Percentiles rank a stretch among this genome's conserved stretches.
Evolutionary conservation across 345 rosid species (phyloP).

Genomic region (Dovyalis caffra): DNA sequence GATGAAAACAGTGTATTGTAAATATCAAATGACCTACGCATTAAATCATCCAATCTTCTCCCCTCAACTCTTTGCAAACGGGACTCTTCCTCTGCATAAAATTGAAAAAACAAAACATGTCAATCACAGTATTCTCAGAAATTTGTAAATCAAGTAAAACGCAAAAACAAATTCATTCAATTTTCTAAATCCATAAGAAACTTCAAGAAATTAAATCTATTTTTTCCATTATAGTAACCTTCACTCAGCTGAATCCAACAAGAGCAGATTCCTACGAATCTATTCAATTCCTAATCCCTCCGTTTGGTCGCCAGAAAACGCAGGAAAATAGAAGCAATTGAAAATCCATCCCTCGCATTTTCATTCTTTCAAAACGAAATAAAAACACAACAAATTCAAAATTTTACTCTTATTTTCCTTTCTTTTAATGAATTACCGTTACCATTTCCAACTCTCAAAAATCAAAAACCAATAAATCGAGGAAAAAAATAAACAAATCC

Average conservation of each 20-base stretch:
- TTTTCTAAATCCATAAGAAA: neutral
- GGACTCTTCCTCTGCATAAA: conserved; percentile 24
- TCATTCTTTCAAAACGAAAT: neutral
- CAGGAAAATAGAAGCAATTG: neutral
- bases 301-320: conserved; percentile 21
- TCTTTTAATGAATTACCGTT: neutral
- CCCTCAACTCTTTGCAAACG: conserved; percentile 1
- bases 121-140: neutral
- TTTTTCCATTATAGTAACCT: neutral
- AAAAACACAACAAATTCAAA: neutral
- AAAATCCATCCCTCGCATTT: conserved; percentile 18
- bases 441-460: neutral
- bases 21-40: neutral
- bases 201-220: too few species aligned
- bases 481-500: neutral
- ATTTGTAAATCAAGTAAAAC: neutral
- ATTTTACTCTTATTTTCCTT: conserved; percentile 18
- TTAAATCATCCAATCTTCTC: conserved; percentile 21
- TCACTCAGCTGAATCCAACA: neutral
- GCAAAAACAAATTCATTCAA: neutral
- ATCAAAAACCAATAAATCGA: neutral
- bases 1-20: conserved; percentile 6
- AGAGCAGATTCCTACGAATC: neutral
- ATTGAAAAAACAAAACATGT: neutral
- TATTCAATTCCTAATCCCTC: conserved; percentile 8